phyloP scores from a whole-genome alignment of 768 basidiomycete species.

The Clathrus columnatus region DNA sequence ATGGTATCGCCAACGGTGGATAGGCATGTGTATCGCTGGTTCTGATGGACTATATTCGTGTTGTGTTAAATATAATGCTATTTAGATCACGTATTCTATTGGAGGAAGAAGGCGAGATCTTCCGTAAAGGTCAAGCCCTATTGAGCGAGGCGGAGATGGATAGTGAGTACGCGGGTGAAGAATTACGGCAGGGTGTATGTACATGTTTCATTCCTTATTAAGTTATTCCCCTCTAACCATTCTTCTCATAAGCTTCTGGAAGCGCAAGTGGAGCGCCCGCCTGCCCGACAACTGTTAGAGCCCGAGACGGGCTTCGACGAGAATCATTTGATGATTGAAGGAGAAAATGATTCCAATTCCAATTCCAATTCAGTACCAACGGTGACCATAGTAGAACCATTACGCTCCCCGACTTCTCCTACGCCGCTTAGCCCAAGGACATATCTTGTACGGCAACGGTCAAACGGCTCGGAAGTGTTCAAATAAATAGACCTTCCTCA shows the following conservation, averaged over 20 bases:
- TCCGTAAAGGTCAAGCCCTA: slow-evolving; percentile 79
- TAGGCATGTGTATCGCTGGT: slow-evolving; percentile 30
- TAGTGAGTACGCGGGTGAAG: slow-evolving; percentile 82
- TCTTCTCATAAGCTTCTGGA: slow-evolving; percentile 52
- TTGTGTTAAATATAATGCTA: slow-evolving; percentile 11
- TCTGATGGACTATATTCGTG: not conserved
- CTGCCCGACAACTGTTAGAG: slow-evolving; percentile 51
- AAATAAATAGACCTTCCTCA: not conserved
- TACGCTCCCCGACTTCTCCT: slow-evolving; percentile 10
- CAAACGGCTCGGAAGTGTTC: slow-evolving; percentile 14
- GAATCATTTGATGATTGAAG: not conserved
- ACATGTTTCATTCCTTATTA: slow-evolving; percentile 28
- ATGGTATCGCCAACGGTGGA: slow-evolving; percentile 28
- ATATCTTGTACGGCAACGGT: slow-evolving; percentile 50
- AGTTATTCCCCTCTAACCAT: slow-evolving; percentile 33
- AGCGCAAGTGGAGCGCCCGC: slow-evolving; percentile 79
- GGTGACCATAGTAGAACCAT: not conserved
- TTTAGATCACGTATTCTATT: slow-evolving; percentile 71
- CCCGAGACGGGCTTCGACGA: slow-evolving; percentile 39
- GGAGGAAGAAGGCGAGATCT: slow-evolving; percentile 93
- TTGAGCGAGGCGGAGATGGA: slow-evolving; percentile 83
- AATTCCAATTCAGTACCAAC: not conserved
- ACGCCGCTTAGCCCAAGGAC: slow-evolving; percentile 44
- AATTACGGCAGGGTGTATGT: slow-evolving; percentile 50
- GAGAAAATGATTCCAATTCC: not conserved